Conservation (phyloP, 495 filamentous ascomycete genomes). For the Aspergillus bertholletiae region DNA sequence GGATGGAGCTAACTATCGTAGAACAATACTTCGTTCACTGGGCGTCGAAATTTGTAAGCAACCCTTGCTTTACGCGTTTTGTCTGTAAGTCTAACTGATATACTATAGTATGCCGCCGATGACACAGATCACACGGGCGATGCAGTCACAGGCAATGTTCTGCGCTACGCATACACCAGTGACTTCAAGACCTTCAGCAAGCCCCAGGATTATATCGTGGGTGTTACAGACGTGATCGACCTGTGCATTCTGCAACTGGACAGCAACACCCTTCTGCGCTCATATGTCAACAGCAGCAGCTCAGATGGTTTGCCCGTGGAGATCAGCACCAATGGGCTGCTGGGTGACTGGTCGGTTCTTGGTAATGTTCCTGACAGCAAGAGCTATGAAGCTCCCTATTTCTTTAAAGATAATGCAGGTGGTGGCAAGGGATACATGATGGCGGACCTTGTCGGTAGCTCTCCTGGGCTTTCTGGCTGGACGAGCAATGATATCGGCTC, state of each 20-base stretch:
- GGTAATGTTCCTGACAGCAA: conserved; percentile 6
- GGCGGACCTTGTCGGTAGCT: conserved; percentile 8
- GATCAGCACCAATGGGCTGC: conserved; percentile 14
- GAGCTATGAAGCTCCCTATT: conserved; percentile 14
- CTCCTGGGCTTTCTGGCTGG: conserved; percentile 12
- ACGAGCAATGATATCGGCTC: conserved; percentile 3
- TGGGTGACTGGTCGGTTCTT: conserved; percentile 8
- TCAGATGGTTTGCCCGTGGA: conserved; percentile 3
- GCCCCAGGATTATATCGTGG: conserved; percentile 9
- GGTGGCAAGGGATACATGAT: conserved; percentile 10
- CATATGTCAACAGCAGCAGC: conserved; percentile 9
- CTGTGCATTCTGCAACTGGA: conserved; percentile 7
- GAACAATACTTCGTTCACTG: conserved; percentile 16
- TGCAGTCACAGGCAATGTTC: conserved; percentile 1
- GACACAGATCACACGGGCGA: conserved; percentile 10
- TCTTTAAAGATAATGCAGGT: conserved; percentile 13
- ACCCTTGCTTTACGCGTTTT: neutral
- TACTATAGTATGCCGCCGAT: conserved; percentile 9
- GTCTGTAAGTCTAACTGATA: neutral
- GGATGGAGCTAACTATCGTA: neutral
- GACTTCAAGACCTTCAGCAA: conserved; percentile 16
- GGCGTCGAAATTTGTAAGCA: conserved; percentile 13
- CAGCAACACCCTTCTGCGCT: conserved; percentile 7
- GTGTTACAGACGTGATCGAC: conserved; percentile 7
- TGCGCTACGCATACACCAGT: conserved; percentile 15